phyloP scores from a whole-genome alignment of 352 stramenopile genomes.

The Globisporangium perplexum region DNA sequence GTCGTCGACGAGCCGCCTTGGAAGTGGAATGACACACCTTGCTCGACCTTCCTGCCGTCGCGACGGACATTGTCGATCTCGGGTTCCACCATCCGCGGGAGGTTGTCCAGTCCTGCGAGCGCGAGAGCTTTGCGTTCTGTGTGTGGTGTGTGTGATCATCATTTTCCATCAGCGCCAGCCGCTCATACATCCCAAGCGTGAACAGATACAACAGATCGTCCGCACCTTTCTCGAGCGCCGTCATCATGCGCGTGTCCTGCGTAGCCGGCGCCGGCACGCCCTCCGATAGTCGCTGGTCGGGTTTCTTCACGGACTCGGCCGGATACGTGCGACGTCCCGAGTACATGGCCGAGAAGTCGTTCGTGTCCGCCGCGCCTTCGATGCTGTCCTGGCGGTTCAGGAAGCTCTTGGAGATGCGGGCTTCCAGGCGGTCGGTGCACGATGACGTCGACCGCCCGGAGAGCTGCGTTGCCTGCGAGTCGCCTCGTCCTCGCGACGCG shows the following conservation, averaged over 20 bases:
- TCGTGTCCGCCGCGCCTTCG: constrained; percentile 16
- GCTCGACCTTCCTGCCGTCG: constrained; percentile 1
- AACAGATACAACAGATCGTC: not conserved
- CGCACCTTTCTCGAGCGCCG: constrained; percentile 23
- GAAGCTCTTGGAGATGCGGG: constrained; percentile 57
- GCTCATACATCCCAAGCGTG: not conserved
- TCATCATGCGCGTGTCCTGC: constrained; percentile 32
- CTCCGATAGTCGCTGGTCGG: constrained; percentile 40
- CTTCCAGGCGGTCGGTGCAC: constrained; percentile 52
- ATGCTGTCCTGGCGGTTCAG: constrained; percentile 27
- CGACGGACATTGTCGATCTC: constrained; percentile 13
- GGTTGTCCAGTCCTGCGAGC: constrained; percentile 7
- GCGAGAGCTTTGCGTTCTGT: constrained; percentile 17
- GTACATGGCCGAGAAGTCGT: constrained; percentile 46
- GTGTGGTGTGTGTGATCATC: not conserved
- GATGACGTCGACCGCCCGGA: constrained; percentile 25
- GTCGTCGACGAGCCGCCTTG: constrained; percentile 21
- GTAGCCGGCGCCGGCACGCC: constrained; percentile 8
- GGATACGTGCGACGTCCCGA: constrained; percentile 63
- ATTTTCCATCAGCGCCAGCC: not conserved
- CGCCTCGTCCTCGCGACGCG: constrained; percentile 3
- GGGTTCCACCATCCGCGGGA: constrained; percentile 15
- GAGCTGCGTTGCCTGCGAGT: constrained; percentile 18
- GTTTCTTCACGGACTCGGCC: constrained; percentile 44
- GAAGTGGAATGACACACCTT: constrained; percentile 59